These are phyloP conservation scores for Tricholoma terreum DNA, from an alignment of 768 basidiomycete genomes.

Conservation along the genomic window DNA sequence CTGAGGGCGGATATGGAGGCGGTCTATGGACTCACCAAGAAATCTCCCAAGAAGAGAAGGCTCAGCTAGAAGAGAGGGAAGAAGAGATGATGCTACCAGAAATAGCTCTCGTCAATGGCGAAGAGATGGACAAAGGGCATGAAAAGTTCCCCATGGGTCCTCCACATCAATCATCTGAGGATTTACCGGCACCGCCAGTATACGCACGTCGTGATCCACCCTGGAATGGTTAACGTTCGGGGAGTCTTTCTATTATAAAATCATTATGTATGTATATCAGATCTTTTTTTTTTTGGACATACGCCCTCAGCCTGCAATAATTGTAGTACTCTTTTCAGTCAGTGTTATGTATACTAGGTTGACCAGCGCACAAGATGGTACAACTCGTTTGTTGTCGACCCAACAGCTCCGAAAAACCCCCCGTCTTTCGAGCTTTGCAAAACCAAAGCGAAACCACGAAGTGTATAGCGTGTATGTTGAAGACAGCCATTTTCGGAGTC, in stretches of 20 bases:
- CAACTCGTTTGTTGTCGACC: no score
- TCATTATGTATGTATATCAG: background rate
- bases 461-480: no score
- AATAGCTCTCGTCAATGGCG: constrained; percentile 1
- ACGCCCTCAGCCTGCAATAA: no score
- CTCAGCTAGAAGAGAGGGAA: constrained; percentile 18
- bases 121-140: constrained; percentile 11
- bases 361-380: no score
- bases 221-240: background rate
- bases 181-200: constrained; percentile 9
- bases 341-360: no score
- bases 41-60: constrained; percentile 33
- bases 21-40: constrained; percentile 35
- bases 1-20: constrained; percentile 34
- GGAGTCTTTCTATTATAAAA: background rate
- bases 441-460: no score
- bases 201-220: constrained; percentile 13
- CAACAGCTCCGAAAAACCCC: no score
- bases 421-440: no score
- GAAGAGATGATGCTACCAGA: constrained; percentile 7
- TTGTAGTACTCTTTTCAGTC: no score
- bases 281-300: no score
- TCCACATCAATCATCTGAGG: constrained; percentile 7
- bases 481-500: no score
- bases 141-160: constrained; percentile 9